Evolutionary conservation across 23 red algal genomes (phyloP), one percentile per base, ranked within the genome.

Genomic region (Gracilaria gracilis): DNA sequence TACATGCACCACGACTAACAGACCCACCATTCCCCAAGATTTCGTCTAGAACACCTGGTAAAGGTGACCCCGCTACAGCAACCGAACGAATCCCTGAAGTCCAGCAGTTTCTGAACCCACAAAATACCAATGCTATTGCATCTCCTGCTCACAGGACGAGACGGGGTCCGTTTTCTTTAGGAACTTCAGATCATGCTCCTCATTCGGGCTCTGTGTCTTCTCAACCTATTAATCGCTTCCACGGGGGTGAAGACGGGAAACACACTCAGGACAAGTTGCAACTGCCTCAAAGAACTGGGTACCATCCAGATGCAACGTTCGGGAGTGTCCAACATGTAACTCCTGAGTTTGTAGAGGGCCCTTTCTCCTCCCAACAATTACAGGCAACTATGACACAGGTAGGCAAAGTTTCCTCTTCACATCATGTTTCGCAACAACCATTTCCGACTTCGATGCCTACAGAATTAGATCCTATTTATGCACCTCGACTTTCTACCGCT

Each of bases 391-490:
- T 8, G 11, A 35, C 40, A 15, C 72, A 77, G 23, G 21, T 9
- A 13, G 17, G 34, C 50, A 77, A 77, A 0, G 9, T 77, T 51
- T 51, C 31, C 15, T 20, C 29, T 14, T 27, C 58, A 40, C 48
- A 62, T 11, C 29, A 70, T 65, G 37, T 28, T 20, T 67, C 73
- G 4, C 39, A 66, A 80, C 75, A 91, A 23, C 74, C 57, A 4
- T 28, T 77, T 38, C 7, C 32, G 32, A 69, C 64, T 1, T 69
- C 64, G 19, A 69, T 69, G 64, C 29, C 64, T 13, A 9, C 20
- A 15, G 69, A 72, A 21, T 35, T 75, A 67, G 84, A 87, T 33
- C 25, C 64, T 57, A 3, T 39, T 5, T 74, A 87, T 40, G 84
- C 62, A 7, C 17, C 84, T 25, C 29, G 62, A 77, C 0, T 57